phyloP scores from a whole-genome alignment of 1,139 yeast genomes.

The Groenewaldozyma auringiensis region DNA sequence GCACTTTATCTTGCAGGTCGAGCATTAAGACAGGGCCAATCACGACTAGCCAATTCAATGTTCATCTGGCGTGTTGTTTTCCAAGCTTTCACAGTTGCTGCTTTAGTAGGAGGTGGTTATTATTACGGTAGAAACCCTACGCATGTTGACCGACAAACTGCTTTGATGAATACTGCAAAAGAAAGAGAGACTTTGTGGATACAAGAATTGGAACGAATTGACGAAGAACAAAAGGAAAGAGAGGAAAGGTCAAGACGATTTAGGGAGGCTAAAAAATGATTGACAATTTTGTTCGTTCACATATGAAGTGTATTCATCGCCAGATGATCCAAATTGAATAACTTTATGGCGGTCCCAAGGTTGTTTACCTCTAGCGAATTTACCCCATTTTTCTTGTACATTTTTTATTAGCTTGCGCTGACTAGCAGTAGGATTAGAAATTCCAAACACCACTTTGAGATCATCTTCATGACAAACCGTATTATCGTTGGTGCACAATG shows the following conservation, averaged over 20 bases:
- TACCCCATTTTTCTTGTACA: conserved; percentile 27
- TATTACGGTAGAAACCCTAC: conserved; percentile 45
- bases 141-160: conserved; percentile 39
- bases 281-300: not conserved
- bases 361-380: conserved; percentile 22
- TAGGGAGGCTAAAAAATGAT: conserved; percentile 11
- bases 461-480: conserved; percentile 31
- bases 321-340: not conserved
- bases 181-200: conserved; percentile 83
- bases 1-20: conserved; percentile 76
- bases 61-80: conserved; percentile 85
- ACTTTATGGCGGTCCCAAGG: not conserved
- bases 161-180: conserved; percentile 69
- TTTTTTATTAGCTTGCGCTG: conserved; percentile 18
- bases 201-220: conserved; percentile 84
- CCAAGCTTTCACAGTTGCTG: conserved; percentile 75
- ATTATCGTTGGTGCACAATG: conserved; percentile 18
- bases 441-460: conserved; percentile 26
- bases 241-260: conserved; percentile 21
- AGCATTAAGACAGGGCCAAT: conserved; percentile 66
- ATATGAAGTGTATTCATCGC: not conserved
- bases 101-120: conserved; percentile 72
- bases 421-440: conserved; percentile 15
- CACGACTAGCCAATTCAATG: conserved; percentile 71
- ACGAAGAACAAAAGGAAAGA: conserved; percentile 51